Evolutionary conservation across 2,329 filamentous ascomycete genomes (phyloP), one percentile per base, ranked within the genome.

Genomic region (Huntiella bhutanensis): DNA sequence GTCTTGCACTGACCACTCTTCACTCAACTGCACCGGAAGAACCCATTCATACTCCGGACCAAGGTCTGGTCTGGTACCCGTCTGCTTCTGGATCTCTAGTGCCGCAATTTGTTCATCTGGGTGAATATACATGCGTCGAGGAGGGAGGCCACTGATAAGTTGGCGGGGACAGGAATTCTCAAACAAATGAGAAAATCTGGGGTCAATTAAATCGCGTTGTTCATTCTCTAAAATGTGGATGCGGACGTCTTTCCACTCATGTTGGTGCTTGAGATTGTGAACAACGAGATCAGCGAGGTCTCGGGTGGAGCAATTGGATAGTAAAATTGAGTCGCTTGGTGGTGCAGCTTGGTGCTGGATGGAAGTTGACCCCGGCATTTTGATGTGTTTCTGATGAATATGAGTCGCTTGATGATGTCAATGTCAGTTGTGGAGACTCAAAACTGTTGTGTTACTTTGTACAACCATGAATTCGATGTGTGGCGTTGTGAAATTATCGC

Each of bases 91-190:
- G 28, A 69, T 66, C 53, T 78, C 77, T 47, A 87, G 66, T 47
- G 81, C 70, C 52, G 74, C 76, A 52, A 83, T 76, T 62, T 88
- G 83, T 62, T 87, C 82, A 58, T 91, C 83, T 1, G 83, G 82
- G 56, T 91, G 82, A 44, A 82, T 67, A 60, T 91, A 88, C 37
- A 86, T 68, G 40, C 78, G 72, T 39, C 72, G 70, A 0, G 82
- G 81, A 1, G 83, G 82, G 3, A 87, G 62, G 19, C 83, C 83
- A 16, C 75, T 78, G 48, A 91, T 68, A 45, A 88, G 59, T 4
- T 77, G 75, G 15, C 82, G 71, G 1, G 48, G 48, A 28, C 32
- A 28, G 7, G 22, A 17, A 6, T 40, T 34, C 12, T 46, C 37
- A 13, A 46, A 49, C 6, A 43, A 33, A 34, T 33, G 40, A 8